Evolutionary conservation across 1,139 yeast species (phyloP), one percentile per base, ranked within the genome.

Genomic region (Geotrichum restrictum): DNA sequence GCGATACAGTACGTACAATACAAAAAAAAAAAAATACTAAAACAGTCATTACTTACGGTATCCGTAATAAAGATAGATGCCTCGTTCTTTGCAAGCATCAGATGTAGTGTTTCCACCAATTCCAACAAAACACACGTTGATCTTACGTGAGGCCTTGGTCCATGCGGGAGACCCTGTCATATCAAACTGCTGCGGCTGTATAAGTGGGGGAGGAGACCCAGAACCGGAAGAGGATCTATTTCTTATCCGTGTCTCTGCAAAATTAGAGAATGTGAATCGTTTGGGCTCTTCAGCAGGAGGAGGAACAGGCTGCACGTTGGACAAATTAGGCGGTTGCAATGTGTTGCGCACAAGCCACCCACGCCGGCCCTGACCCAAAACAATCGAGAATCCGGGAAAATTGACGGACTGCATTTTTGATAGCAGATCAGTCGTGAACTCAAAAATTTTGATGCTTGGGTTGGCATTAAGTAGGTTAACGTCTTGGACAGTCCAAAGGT

Each of bases 291-390:
- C 13, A 40, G 33, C 27, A 46, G 49, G 13, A 37, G 48, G 13
- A 16, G 41, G 33, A 11, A 24, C 38, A 1, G 38, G 38, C 14
- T 18, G 32, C 11, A 44, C 41, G 3, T 34, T 29, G 14, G 48
- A n/a, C 22, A 59, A 56, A 34, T 40, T 48, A 1, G 53, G 47
- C 14, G 51, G 49, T 3, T 46, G 52, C 8, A 45, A 51, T 11
- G 33, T 47, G 72, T 81, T 70, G 63, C 78, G 80, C 65, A 81
- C 85, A 19, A 87, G 67, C 96, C 96, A 88, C n/a, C 87, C 82
- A 57, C 96, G 75, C 58, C 96, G 75, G 4, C 95, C 95, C 62
- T 70, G 76, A 58, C 85, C 85, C 68, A 74, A 73, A 74, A 88
- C 85, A 73, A 51, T 78, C 43, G 60, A 65, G 58, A 67, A 65